Evolutionary conservation across 345 rosid genomes (phyloP).

Genomic region (Sonneratia alba): DNA sequence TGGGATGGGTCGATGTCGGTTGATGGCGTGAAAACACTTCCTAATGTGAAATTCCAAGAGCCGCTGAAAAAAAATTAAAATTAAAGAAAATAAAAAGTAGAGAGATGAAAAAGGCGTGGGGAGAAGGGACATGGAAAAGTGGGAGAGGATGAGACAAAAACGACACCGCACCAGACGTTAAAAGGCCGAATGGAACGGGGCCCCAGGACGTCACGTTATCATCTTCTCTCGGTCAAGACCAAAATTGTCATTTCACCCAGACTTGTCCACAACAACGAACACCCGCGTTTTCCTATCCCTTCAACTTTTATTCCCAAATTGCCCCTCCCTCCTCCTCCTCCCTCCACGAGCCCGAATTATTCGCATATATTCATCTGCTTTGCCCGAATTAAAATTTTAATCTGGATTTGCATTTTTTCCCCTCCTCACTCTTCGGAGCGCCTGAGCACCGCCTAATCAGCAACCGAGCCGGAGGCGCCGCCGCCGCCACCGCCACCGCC

Average conservation of each 20-base stretch:
- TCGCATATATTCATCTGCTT: not conserved
- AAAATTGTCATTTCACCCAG: constrained; percentile 3
- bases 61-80: not conserved
- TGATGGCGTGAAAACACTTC: no score
- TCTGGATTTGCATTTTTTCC: not conserved
- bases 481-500: constrained; percentile 11
- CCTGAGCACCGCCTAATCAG: not conserved
- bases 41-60: no score
- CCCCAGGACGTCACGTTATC: not conserved
- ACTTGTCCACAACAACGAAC: not conserved
- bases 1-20: no score
- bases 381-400: not conserved
- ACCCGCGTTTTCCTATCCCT: constrained; percentile 14
- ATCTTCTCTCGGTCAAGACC: not conserved
- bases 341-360: not conserved
- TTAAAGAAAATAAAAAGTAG: not conserved
- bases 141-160: not conserved
- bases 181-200: not conserved
- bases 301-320: constrained; percentile 4
- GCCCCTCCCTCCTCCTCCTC: not conserved
- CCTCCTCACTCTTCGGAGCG: not conserved
- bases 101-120: not conserved
- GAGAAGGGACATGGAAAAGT: not conserved
- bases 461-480: not conserved
- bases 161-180: not conserved